Evolutionary conservation across 306 rosid genomes (phyloP).

Genomic region (Rubus parviflorus): DNA sequence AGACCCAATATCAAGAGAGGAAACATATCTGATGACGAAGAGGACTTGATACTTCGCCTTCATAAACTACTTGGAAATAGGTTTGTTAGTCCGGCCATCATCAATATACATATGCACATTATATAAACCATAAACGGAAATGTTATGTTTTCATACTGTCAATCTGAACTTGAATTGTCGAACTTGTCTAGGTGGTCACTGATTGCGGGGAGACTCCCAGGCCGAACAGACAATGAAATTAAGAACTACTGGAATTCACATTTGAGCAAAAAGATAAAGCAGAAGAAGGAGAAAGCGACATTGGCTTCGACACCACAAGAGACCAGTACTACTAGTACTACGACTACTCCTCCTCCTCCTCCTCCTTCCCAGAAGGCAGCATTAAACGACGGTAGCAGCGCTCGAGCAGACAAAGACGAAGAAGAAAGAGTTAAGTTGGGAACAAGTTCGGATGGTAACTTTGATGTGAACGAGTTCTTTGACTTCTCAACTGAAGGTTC

Average conservation of each 20-base stretch:
- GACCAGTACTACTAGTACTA: slow-evolving; percentile 9
- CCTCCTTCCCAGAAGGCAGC: neutral
- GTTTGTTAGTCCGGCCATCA: neutral
- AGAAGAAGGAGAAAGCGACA: slow-evolving; percentile 14
- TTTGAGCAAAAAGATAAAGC: slow-evolving; percentile 55
- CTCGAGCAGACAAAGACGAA: neutral
- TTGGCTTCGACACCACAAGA: slow-evolving; percentile 23
- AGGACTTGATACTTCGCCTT: slow-evolving; percentile 24
- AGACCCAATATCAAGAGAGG: slow-evolving; percentile 77
- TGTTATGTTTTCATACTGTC: neutral
- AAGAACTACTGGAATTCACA: slow-evolving; percentile 78
- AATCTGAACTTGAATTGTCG: neutral
- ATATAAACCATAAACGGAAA: neutral
- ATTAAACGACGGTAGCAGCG: neutral
- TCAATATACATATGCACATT: neutral
- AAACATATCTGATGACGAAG: slow-evolving; percentile 47
- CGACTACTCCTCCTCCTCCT: neutral
- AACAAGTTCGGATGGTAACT: slow-evolving; percentile 25
- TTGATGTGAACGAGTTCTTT: slow-evolving; percentile 53
- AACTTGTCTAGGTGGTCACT: slow-evolving; percentile 53
- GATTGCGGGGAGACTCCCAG: slow-evolving; percentile 76
- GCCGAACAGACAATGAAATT: slow-evolving; percentile 71
- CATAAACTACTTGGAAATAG: slow-evolving; percentile 25
- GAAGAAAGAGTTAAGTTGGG: slow-evolving; percentile 18
- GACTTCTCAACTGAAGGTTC: slow-evolving; percentile 43